Conservation (phyloP, 345 rosid genomes). For the Heritiera fomes region DNA sequence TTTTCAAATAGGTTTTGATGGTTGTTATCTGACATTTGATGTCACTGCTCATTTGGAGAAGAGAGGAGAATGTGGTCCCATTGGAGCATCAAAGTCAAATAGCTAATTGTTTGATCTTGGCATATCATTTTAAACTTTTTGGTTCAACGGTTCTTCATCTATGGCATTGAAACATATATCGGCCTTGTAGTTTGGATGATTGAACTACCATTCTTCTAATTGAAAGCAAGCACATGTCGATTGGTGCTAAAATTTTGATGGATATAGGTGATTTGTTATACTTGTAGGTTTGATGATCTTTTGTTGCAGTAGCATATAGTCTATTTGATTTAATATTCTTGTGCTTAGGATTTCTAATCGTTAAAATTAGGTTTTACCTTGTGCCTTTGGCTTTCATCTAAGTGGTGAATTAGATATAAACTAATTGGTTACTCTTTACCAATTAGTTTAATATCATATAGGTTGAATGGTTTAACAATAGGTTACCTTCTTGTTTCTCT, state of each 20-base stretch:
- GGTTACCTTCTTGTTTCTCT: background rate
- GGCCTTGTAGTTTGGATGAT: background rate
- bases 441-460: background rate
- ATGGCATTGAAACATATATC: background rate
- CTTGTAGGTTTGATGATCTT: background rate
- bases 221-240: background rate
- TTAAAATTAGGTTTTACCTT: background rate
- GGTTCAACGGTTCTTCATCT: background rate
- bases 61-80: background rate
- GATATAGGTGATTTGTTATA: background rate
- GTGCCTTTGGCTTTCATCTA: background rate
- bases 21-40: background rate
- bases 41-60: background rate
- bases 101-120: background rate
- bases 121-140: background rate
- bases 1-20: background rate
- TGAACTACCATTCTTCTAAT: background rate
- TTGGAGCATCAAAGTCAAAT: background rate
- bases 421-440: background rate
- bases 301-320: background rate
- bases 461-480: background rate
- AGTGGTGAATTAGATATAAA: background rate
- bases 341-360: background rate
- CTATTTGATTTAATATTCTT: background rate
- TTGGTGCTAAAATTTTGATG: background rate